These are phyloP conservation scores for Fusarium oligoseptatum DNA, from an alignment of 2,329 filamentous ascomycete species.

Conservation along the genomic window DNA sequence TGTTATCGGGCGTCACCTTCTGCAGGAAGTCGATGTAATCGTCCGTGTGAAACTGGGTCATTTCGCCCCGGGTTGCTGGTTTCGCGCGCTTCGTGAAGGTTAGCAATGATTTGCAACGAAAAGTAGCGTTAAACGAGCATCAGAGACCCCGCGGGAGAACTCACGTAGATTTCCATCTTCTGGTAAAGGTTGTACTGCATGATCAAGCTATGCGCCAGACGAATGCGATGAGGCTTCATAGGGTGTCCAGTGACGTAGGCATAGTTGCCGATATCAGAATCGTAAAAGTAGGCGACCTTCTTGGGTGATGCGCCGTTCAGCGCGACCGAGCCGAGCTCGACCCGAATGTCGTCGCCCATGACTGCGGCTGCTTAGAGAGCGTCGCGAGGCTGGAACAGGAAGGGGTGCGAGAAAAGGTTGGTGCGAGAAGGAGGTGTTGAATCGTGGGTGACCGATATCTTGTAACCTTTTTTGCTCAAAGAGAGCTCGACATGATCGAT, in stretches of 20 bases:
- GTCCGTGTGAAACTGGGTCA: slow-evolving; percentile 93
- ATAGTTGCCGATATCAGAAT: slow-evolving; percentile 98
- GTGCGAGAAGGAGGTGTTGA: neutral
- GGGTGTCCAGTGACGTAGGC: slow-evolving; percentile 97
- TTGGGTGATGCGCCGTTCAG: slow-evolving; percentile 69
- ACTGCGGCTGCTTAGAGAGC: slow-evolving; percentile 31
- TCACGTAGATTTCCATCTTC: slow-evolving; percentile 95
- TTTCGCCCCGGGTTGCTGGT: slow-evolving; percentile 88
- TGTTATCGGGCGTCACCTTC: slow-evolving; percentile 98
- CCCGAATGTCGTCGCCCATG: slow-evolving; percentile 57
- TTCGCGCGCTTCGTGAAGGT: slow-evolving; percentile 76
- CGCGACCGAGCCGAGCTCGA: slow-evolving; percentile 60
- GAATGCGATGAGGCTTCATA: slow-evolving; percentile 98
- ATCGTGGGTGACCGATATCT: slow-evolving; percentile 3
- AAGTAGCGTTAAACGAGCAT: neutral
- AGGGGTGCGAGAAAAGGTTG: slow-evolving; percentile 14
- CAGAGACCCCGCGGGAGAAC: slow-evolving; percentile 53
- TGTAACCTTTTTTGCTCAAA: slow-evolving; percentile 32
- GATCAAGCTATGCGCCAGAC: slow-evolving; percentile 93
- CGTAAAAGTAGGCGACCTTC: slow-evolving; percentile 98
- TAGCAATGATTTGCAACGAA: slow-evolving; percentile 27
- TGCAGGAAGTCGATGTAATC: slow-evolving; percentile 96
- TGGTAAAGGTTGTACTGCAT: slow-evolving; percentile 97
- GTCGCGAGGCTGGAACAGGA: slow-evolving; percentile 32
- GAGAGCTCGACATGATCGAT: slow-evolving; percentile 41